Conservation (phyloP, 805 yeast species). For the Ogataea paraovalis region DNA sequence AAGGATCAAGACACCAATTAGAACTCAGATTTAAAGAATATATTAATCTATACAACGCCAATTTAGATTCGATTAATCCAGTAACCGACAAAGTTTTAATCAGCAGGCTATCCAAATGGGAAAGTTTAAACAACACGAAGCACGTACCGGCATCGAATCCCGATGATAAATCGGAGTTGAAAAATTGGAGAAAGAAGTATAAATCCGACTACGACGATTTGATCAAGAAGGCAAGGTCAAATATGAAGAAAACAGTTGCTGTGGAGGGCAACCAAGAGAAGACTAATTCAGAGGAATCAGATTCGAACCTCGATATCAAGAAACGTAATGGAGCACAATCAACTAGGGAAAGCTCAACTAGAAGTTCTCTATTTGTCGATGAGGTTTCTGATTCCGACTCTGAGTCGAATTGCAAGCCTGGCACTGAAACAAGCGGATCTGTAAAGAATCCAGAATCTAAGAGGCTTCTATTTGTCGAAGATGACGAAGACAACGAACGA, state of each 20-base stretch:
- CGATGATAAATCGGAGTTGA: constrained; percentile 19
- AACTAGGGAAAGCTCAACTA: background rate
- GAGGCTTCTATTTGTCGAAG: background rate
- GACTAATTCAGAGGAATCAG: too few species aligned
- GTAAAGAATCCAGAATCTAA: background rate
- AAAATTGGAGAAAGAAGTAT: constrained; percentile 23
- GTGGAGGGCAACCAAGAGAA: too few species aligned
- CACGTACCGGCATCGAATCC: constrained; percentile 8
- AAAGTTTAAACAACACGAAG: constrained; percentile 31
- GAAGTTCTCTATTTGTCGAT: background rate
- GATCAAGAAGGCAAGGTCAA: constrained; percentile 23
- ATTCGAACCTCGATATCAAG: background rate
- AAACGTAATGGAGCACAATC: background rate
- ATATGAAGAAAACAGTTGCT: constrained; percentile 13
- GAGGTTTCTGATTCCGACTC: background rate
- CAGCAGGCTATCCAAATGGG: constrained; percentile 65
- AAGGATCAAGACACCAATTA: constrained; percentile 60
- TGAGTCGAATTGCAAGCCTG: too few species aligned
- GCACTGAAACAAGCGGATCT: background rate
- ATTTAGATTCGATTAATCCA: constrained; percentile 69
- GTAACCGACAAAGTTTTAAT: constrained; percentile 51
- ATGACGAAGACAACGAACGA: background rate
- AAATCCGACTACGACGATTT: constrained; percentile 22
- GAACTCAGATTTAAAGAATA: constrained; percentile 75
- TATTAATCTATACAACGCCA: constrained; percentile 74